Evolutionary conservation across 139 green algal species (phyloP).

Genomic region (Coelastrella sp.): DNA sequence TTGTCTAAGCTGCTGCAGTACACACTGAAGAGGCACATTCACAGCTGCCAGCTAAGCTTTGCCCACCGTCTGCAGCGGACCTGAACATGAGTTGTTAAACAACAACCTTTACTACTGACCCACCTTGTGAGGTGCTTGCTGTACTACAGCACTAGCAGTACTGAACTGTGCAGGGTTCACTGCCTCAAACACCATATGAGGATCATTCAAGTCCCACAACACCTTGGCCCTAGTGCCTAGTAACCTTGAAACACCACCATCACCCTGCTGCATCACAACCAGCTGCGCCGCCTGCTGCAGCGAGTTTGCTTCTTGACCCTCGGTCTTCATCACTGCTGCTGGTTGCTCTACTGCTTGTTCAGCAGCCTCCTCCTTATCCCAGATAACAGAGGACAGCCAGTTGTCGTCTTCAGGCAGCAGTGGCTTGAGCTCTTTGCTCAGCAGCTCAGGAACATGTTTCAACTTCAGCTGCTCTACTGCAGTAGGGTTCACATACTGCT

Average conservation of each 20-base stretch:
- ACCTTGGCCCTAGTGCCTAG: background rate
- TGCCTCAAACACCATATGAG: slow-evolving; percentile 44
- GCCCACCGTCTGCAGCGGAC: too few species aligned
- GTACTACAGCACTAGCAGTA: slow-evolving; percentile 30
- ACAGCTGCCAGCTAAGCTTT: too few species aligned
- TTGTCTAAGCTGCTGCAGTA: too few species aligned
- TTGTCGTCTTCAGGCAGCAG: slow-evolving; percentile 27
- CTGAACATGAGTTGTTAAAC: too few species aligned
- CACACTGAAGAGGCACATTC: too few species aligned
- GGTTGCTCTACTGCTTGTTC: background rate
- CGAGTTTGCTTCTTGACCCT: too few species aligned
- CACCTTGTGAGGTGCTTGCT: slow-evolving; percentile 26
- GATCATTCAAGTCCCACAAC: slow-evolving; percentile 48
- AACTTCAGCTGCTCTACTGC: slow-evolving; percentile 31
- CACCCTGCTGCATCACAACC: background rate
- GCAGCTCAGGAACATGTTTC: slow-evolving; percentile 18
- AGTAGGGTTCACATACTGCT: slow-evolving; percentile 3
- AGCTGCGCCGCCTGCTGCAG: background rate
- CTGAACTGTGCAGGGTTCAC: background rate
- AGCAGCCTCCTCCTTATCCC: slow-evolving; percentile 27
- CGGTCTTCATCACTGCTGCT: too few species aligned
- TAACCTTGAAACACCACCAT: background rate
- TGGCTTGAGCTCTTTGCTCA: slow-evolving; percentile 14
- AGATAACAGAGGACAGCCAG: slow-evolving; percentile 23
- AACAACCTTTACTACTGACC: background rate